Evolutionary conservation across 257 asterid species (phyloP).

Genomic region (Fraxinus quadrangulata): DNA sequence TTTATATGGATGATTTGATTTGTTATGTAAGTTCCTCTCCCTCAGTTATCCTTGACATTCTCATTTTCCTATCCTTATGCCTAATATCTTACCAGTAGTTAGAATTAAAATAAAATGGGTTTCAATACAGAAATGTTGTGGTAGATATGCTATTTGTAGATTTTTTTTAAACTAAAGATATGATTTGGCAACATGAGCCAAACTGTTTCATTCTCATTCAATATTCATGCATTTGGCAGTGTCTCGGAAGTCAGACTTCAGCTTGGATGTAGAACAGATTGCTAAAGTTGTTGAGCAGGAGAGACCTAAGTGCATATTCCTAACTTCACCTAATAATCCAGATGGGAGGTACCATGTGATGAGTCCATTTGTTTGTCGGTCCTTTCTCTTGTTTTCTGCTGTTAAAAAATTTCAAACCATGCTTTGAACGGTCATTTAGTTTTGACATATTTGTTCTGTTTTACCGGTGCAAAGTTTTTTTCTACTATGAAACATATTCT

Average conservation of each 20-base stretch:
- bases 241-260: constrained; percentile 78
- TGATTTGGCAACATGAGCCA: neutral
- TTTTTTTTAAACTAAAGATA: no score
- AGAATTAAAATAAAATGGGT: neutral
- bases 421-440: neutral
- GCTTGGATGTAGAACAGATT: constrained; percentile 79
- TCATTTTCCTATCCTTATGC: constrained; percentile 12
- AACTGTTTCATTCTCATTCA: neutral
- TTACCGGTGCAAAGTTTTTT: neutral
- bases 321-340: constrained; percentile 97
- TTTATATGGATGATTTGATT: constrained; percentile 8
- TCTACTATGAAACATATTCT: no score
- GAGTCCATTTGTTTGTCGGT: constrained; percentile 1
- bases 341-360: constrained; percentile 79
- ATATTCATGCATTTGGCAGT: constrained; percentile 44
- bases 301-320: constrained; percentile 89
- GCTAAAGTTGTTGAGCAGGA: constrained; percentile 70
- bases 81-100: neutral
- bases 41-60: neutral
- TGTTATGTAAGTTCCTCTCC: constrained; percentile 12
- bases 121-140: neutral
- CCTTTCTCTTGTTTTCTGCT: neutral
- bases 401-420: neutral
- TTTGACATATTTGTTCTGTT: neutral
- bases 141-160: neutral